Conservation (phyloP, 768 basidiomycete species). For the Termitomyces sp. region DNA sequence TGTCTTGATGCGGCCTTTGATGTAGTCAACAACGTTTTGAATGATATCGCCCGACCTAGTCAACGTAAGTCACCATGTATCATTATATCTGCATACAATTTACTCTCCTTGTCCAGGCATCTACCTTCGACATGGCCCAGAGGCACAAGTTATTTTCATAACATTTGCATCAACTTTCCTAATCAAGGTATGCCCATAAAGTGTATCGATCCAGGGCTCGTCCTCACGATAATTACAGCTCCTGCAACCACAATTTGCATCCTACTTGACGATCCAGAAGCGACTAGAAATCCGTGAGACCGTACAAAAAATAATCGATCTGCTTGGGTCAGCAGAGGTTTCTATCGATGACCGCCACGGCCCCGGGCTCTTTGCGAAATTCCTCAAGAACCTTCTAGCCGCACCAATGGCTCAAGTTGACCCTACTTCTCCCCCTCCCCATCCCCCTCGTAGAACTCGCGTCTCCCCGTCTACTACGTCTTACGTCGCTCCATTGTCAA, state of each 20-base stretch:
- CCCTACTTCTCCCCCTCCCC: constrained; percentile 12
- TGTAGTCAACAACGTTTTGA: constrained; percentile 55
- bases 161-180: constrained; percentile 82
- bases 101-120: constrained; percentile 29
- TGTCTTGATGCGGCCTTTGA: constrained; percentile 64
- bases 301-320: constrained; percentile 61
- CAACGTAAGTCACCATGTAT: constrained; percentile 36
- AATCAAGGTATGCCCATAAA: constrained; percentile 51
- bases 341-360: constrained; percentile 79
- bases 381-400: constrained; percentile 66
- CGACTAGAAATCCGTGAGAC: constrained; percentile 56
- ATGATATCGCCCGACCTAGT: constrained; percentile 49
- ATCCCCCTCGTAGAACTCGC: constrained; percentile 7
- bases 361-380: constrained; percentile 74
- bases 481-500: constrained; percentile 26
- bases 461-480: background rate
- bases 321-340: constrained; percentile 64
- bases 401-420: constrained; percentile 43
- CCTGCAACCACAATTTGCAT: constrained; percentile 70
- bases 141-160: constrained; percentile 73
- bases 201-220: background rate
- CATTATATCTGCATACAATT: background rate
- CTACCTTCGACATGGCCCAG: constrained; percentile 69
- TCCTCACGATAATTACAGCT: constrained; percentile 34
- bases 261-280: constrained; percentile 51